phyloP scores from a whole-genome alignment of 2,329 filamentous ascomycete genomes.

The Plectosphaerella sp. region DNA sequence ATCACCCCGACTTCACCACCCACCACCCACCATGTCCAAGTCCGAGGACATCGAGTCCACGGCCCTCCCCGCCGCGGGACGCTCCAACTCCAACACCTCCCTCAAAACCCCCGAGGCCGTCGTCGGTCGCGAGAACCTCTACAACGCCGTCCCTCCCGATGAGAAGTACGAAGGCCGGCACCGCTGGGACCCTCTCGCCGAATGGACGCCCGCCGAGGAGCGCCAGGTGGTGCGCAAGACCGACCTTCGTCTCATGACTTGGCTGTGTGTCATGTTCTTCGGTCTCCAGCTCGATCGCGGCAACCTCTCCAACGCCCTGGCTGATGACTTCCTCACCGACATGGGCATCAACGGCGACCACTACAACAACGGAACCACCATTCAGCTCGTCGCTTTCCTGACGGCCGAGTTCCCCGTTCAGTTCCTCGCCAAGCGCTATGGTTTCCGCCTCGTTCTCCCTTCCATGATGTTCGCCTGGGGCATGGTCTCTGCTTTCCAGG shows the following conservation, averaged over 20 bases:
- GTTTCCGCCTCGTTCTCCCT: conserved; percentile 52
- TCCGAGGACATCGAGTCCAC: conserved; percentile 21
- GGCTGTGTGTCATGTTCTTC: conserved; percentile 41
- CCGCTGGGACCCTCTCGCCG: conserved; percentile 31
- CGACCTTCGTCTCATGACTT: conserved; percentile 33
- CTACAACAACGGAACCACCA: conserved; percentile 55
- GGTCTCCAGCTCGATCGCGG: conserved; percentile 60
- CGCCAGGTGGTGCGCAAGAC: conserved; percentile 49
- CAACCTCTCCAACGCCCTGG: conserved; percentile 58
- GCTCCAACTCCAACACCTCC: conserved; percentile 16
- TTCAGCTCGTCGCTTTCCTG: conserved; percentile 50
- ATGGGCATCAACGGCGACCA: conserved; percentile 42
- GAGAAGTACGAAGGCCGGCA: conserved; percentile 34
- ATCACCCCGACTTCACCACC: not conserved
- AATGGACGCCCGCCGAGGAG: conserved; percentile 56
- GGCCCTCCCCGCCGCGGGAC: conserved; percentile 7
- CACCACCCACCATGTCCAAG: conserved; percentile 13
- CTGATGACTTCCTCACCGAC: conserved; percentile 57
- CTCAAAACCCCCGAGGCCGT: conserved; percentile 19
- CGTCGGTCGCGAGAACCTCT: conserved; percentile 33
- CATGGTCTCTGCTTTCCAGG: conserved; percentile 37
- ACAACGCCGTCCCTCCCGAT: conserved; percentile 22
- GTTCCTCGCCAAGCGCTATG: conserved; percentile 51
- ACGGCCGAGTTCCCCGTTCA: conserved; percentile 55
- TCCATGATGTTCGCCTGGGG: conserved; percentile 47